phyloP scores from a whole-genome alignment of 2,329 filamentous ascomycete species.

The Stemphylium vesicarium region DNA sequence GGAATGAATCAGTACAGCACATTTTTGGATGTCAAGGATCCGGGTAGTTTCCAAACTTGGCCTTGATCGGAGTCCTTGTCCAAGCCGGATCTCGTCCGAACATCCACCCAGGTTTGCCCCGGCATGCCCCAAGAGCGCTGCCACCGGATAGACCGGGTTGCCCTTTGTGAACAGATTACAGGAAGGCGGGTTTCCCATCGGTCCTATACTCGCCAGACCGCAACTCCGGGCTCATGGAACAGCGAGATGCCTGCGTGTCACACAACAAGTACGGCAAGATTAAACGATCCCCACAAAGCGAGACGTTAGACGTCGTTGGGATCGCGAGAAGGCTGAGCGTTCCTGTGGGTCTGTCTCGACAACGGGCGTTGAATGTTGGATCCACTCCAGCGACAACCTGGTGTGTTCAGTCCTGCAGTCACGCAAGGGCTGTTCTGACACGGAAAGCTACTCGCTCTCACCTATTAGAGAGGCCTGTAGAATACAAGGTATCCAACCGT shows the following conservation, averaged over 20 bases:
- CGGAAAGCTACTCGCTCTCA: neutral
- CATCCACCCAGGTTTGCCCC: too few species aligned
- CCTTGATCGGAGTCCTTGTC: neutral
- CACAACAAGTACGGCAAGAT: neutral
- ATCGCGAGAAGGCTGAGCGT: constrained; percentile 1
- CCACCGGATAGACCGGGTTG: too few species aligned
- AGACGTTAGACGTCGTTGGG: constrained; percentile 4
- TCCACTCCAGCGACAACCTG: neutral
- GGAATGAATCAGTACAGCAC: neutral
- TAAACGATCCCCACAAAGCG: constrained; percentile 5
- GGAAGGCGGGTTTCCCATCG: neutral
- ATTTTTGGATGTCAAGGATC: neutral
- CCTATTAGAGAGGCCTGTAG: neutral
- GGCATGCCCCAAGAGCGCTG: too few species aligned
- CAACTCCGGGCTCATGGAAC: neutral
- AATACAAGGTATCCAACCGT: neutral
- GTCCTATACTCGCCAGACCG: constrained; percentile 5
- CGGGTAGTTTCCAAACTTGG: neutral
- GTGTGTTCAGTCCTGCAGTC: neutral
- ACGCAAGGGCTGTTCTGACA: neutral
- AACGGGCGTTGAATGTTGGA: constrained; percentile 1
- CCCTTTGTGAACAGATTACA: neutral
- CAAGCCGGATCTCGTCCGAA: too few species aligned
- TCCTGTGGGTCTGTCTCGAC: neutral
- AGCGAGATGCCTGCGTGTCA: neutral